Conservation (phyloP, 768 basidiomycete genomes). For the Hericium erinaceus region DNA sequence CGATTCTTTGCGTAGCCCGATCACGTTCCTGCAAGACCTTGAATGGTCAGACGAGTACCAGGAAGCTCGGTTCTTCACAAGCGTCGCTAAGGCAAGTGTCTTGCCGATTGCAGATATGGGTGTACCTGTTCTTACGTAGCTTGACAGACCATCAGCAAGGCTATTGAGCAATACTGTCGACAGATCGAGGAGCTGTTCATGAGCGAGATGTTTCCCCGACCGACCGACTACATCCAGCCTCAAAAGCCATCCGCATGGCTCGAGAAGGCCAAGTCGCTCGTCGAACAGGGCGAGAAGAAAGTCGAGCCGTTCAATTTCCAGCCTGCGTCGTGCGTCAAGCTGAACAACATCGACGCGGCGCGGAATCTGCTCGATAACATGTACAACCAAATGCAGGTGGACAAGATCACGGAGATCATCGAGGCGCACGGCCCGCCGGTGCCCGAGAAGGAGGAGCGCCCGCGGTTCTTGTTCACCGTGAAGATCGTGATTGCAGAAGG, state of each 20-base stretch:
- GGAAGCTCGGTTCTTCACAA: slow-evolving; percentile 83
- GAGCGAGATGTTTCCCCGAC: slow-evolving; percentile 89
- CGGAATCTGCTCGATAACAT: slow-evolving; percentile 87
- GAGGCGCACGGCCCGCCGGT: slow-evolving; percentile 53
- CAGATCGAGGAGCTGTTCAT: slow-evolving; percentile 85
- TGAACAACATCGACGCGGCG: slow-evolving; percentile 94
- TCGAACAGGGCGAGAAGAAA: slow-evolving; percentile 81
- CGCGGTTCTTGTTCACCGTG: slow-evolving; percentile 81
- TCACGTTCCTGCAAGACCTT: slow-evolving; percentile 78
- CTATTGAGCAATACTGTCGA: slow-evolving; percentile 85
- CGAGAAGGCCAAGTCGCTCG: slow-evolving; percentile 73
- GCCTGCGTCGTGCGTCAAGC: slow-evolving; percentile 89
- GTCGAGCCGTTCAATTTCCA: slow-evolving; percentile 93
- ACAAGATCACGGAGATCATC: slow-evolving; percentile 67
- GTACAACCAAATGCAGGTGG: slow-evolving; percentile 86
- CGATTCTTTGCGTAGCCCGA: slow-evolving; percentile 85
- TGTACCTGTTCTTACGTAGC: background rate
- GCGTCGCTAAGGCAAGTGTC: slow-evolving; percentile 65
- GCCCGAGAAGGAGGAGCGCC: slow-evolving; percentile 57
- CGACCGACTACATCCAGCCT: slow-evolving; percentile 68
- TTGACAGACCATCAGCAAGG: slow-evolving; percentile 77
- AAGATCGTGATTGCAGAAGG: slow-evolving; percentile 91
- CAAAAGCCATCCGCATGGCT: slow-evolving; percentile 86
- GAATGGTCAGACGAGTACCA: slow-evolving; percentile 91
- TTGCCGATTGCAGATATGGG: background rate